Conservation (phyloP, 306 rosid genomes). For the Glycine soja region DNA sequence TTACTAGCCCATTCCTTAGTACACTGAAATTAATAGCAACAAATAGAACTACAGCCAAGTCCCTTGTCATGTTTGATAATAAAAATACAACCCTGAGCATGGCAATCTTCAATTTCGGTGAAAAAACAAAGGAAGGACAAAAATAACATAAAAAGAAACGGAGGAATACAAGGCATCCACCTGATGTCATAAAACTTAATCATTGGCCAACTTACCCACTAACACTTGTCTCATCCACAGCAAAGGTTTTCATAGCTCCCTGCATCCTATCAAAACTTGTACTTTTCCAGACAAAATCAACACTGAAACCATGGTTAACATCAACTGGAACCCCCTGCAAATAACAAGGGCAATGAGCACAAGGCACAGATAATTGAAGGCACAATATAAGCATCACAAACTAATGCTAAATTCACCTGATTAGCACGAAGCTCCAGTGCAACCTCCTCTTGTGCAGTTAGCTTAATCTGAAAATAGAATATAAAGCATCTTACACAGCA, state of each 20-base stretch:
- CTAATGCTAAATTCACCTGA: slow-evolving; percentile 65
- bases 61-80: slow-evolving; percentile 11
- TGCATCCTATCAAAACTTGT: slow-evolving; percentile 99
- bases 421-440: slow-evolving; percentile 97
- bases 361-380: slow-evolving; percentile 16
- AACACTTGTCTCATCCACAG: slow-evolving; percentile 99
- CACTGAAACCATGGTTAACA: slow-evolving; percentile 95
- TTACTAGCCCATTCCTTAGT: background rate
- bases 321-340: slow-evolving; percentile 99
- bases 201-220: slow-evolving; percentile 77
- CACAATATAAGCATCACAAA: slow-evolving; percentile 14
- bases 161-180: background rate
- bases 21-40: slow-evolving; percentile 4
- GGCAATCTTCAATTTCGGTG: background rate
- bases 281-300: slow-evolving; percentile 99
- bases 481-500: slow-evolving; percentile 21
- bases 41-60: background rate
- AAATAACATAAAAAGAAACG: background rate
- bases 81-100: slow-evolving; percentile 27
- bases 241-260: slow-evolving; percentile 99
- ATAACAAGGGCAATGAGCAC: slow-evolving; percentile 38
- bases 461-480: slow-evolving; percentile 77
- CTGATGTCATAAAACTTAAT: slow-evolving; percentile 26
- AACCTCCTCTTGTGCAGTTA: slow-evolving; percentile 98
- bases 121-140: background rate